phyloP scores from a whole-genome alignment of 148 eudicot genomes.

The Diospyros kaki region DNA sequence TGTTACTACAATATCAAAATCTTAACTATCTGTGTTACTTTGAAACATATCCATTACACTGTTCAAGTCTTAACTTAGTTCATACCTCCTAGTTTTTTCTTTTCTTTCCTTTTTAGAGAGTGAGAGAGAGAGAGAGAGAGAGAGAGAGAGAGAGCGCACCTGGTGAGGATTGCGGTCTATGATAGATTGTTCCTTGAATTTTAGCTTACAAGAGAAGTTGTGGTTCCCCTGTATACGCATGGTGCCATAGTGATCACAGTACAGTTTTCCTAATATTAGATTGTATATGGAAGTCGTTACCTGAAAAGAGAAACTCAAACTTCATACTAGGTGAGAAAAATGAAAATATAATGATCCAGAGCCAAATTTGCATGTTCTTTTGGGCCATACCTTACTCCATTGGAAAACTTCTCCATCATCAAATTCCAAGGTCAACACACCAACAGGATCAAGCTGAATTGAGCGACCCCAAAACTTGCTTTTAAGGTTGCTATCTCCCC shows the following conservation, averaged over 20 bases:
- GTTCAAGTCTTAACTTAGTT: too few species aligned
- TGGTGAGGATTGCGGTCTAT: constrained; percentile 94
- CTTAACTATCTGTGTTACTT: too few species aligned
- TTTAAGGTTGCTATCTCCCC: constrained; percentile 90
- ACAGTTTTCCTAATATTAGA: constrained; percentile 85
- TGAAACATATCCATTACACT: too few species aligned
- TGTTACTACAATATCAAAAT: too few species aligned
- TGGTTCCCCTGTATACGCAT: constrained; percentile 84
- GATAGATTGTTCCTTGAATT: constrained; percentile 93
- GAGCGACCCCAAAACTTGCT: constrained; percentile 99
- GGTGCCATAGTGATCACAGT: constrained; percentile 90
- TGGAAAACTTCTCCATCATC: constrained; percentile 95
- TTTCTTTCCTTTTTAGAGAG: too few species aligned
- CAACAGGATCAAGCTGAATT: constrained; percentile 94
- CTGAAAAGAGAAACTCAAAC: constrained; percentile 31
- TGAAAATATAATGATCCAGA: background rate
- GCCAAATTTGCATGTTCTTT: background rate
- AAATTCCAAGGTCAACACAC: constrained; percentile 73
- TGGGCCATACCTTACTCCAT: constrained; percentile 76
- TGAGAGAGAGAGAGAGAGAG: background rate
- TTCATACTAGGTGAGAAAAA: background rate
- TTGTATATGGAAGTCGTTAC: constrained; percentile 95
- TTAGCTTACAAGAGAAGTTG: constrained; percentile 67
- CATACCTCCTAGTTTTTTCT: too few species aligned
- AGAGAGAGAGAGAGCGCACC: constrained; percentile 37